phyloP scores from a whole-genome alignment of 148 eudicot genomes.

The Cornus kousa region DNA sequence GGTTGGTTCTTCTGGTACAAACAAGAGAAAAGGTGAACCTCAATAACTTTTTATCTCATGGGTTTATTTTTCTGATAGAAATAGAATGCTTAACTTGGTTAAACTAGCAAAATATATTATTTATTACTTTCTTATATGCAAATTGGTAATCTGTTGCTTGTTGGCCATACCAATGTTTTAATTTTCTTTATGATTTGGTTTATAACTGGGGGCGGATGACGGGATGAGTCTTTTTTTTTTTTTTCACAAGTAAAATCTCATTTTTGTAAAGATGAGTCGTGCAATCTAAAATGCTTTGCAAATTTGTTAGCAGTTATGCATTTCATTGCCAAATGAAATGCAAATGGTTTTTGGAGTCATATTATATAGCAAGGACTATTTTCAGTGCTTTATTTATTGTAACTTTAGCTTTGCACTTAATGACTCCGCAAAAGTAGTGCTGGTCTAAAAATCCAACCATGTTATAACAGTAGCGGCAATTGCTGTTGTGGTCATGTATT shows the following conservation, averaged over 20 bases:
- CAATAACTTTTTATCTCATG: neutral
- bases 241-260: no score
- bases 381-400: neutral
- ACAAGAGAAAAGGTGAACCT: constrained; percentile 55
- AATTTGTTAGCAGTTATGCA: neutral
- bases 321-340: neutral
- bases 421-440: neutral
- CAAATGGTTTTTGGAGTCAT: neutral
- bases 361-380: neutral
- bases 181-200: neutral
- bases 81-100: neutral
- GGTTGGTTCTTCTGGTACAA: constrained; percentile 39
- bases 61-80: neutral
- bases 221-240: no score
- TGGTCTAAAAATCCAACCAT: neutral
- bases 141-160: neutral
- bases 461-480: neutral
- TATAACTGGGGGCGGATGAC: neutral
- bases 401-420: neutral
- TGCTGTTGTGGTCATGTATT: neutral
- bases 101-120: neutral
- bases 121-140: neutral
- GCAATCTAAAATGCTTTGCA: neutral
- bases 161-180: neutral
- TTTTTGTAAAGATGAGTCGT: no score